Base-by-base conservation (phyloP, 2,329 filamentous ascomycete genomes). In the Westerdykella sp. region DNA sequence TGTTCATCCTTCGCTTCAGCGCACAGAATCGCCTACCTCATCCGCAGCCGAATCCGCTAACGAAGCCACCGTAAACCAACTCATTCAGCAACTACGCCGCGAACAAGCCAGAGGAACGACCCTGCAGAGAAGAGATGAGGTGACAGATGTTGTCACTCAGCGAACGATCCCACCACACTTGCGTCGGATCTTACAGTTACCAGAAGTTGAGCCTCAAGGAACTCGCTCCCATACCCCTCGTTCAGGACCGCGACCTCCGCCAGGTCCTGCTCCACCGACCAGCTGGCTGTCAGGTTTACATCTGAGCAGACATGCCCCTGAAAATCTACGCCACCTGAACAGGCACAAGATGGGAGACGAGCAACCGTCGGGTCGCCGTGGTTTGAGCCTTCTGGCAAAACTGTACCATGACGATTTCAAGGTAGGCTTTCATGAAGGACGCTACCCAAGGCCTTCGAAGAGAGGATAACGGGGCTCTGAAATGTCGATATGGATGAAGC, bases 101-200 rank as follows among this genome's bases (percentile, higher is more conserved):
- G 65, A 71, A 43, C 68, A 73, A 46, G 50, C 65, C 18, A 65
- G 65, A 1, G 52, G 60, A 38, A 56, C 67, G n/a, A 65, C 61
- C 2, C 52, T 63, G 39, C 66, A 69, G 54, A 70, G 72, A 46
- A 60, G 66, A 31, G 66, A 73, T 60, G 63, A 68, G 40, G 54
- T 75, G 30, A 69, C 68, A 37, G 66, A 68, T 49, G 55, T 59
- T 42, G 65, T 68, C 49, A 69, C 60, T 39, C 59, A 66, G 46
- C 62, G 62, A 46, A 70, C 70, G 38, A 62, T 74, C 13, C 73
- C 71, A 46, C 72, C 72, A 11, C 57, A 65, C 37, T 47, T 75
- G 41, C 59, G 70, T 46, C 64, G 61, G 13, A 67, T 75, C 12
- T 55, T 75, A 37, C 67, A 70, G 30, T 61, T 73, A 34, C 65